A percentile compares a stretch with the other conserved stretches of the same genome.
phyloP scores from a whole-genome alignment of 2,329 filamentous ascomycete species.

The Fusarium sp. region DNA sequence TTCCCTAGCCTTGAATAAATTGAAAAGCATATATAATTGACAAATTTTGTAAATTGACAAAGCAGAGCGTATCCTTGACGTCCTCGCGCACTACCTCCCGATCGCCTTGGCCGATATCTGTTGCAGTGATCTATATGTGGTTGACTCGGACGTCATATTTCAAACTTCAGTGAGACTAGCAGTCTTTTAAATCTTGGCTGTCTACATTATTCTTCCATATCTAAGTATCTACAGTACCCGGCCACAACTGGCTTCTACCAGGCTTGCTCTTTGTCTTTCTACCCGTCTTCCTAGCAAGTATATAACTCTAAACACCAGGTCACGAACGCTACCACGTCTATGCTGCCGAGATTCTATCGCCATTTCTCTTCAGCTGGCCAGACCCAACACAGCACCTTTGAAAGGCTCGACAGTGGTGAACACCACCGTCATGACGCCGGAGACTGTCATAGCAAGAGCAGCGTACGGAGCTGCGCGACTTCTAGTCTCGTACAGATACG shows the following conservation, averaged over 20 bases:
- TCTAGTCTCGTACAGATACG: slow-evolving; percentile 64
- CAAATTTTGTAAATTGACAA: slow-evolving; percentile 28
- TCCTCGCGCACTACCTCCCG: not conserved
- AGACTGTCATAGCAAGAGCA: slow-evolving; percentile 66
- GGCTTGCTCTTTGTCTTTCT: slow-evolving; percentile 15
- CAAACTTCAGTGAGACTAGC: not conserved
- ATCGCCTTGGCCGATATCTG: not conserved
- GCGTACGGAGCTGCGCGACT: slow-evolving; percentile 66
- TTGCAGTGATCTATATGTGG: slow-evolving; percentile 11
- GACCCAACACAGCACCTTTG: slow-evolving; percentile 49
- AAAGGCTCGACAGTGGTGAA: slow-evolving; percentile 62
- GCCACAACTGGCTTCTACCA: slow-evolving; percentile 7
- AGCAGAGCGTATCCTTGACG: slow-evolving; percentile 23
- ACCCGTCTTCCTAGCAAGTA: slow-evolving; percentile 21
- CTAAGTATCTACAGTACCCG: slow-evolving; percentile 24
- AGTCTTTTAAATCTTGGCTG: not conserved
- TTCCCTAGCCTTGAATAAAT: slow-evolving; percentile 26
- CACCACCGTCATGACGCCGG: slow-evolving; percentile 66
- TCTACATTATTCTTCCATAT: slow-evolving; percentile 11
- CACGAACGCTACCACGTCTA: slow-evolving; percentile 9
- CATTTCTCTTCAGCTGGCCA: slow-evolving; percentile 45
- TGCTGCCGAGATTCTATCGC: not conserved
- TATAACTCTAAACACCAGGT: slow-evolving; percentile 33
- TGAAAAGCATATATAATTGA: slow-evolving; percentile 29
- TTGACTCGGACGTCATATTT: not conserved